These are phyloP conservation scores for Tilletia setariae DNA, from an alignment of 1,284 basidiomycete genomes.

Conservation along the genomic window DNA sequence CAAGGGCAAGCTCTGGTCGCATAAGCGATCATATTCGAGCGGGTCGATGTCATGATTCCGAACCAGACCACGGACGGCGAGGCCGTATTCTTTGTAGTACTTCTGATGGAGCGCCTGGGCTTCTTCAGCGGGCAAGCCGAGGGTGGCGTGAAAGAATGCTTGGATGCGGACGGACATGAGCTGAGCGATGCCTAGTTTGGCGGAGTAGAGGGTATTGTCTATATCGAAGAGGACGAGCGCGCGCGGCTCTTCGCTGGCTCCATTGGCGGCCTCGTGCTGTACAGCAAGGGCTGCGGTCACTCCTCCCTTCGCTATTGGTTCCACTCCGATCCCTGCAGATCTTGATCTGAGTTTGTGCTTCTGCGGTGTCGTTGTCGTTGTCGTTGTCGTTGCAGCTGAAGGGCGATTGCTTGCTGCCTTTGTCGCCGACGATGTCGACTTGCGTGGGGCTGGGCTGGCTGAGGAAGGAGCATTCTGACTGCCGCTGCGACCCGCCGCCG, in stretches of 20 bases:
- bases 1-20: slow-evolving; percentile 76
- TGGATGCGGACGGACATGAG: slow-evolving; percentile 76
- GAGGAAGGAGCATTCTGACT: not conserved
- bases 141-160: slow-evolving; percentile 67
- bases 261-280: not conserved
- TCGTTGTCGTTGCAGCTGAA: not conserved
- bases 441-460: slow-evolving; percentile 1
- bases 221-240: slow-evolving; percentile 65
- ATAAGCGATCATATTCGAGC: slow-evolving; percentile 78
- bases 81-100: slow-evolving; percentile 74
- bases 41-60: slow-evolving; percentile 78
- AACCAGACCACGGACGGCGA: slow-evolving; percentile 77
- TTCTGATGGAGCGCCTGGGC: slow-evolving; percentile 69
- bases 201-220: slow-evolving; percentile 71
- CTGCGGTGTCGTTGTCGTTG: not conserved
- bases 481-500: no score
- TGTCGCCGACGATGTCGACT: not conserved
- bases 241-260: slow-evolving; percentile 2
- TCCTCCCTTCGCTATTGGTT: not conserved
- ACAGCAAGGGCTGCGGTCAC: not conserved
- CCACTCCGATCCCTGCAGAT: not conserved
- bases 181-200: slow-evolving; percentile 63
- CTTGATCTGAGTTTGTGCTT: not conserved
- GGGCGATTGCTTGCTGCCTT: not conserved
- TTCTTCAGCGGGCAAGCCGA: slow-evolving; percentile 68